phyloP scores from a whole-genome alignment of 1,284 basidiomycete species.

The Fomitopsis palustris region DNA sequence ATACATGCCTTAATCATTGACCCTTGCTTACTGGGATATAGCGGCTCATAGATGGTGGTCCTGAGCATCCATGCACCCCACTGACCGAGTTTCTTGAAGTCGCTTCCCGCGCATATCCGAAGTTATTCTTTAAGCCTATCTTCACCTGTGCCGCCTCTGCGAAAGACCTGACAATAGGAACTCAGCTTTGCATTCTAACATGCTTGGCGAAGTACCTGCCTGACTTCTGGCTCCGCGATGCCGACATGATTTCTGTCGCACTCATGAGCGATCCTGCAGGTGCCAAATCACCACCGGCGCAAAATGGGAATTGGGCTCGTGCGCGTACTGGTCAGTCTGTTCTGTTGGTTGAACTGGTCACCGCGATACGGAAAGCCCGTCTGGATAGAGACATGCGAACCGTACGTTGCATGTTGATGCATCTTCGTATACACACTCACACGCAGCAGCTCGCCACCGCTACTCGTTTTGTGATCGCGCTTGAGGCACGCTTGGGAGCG shows the following conservation, averaged over 20 bases:
- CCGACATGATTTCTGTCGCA: constrained; percentile 75
- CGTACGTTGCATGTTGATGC: constrained; percentile 26
- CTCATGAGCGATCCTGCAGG: constrained; percentile 51
- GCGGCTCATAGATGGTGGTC: constrained; percentile 48
- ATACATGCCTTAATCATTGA: background rate
- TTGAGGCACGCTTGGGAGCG: constrained; percentile 58
- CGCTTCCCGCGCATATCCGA: constrained; percentile 53
- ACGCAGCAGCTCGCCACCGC: constrained; percentile 31
- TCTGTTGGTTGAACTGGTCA: constrained; percentile 61
- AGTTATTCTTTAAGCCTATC: constrained; percentile 72
- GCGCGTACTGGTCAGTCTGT: constrained; percentile 65
- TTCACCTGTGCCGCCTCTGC: constrained; percentile 67
- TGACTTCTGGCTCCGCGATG: constrained; percentile 67
- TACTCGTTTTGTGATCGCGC: constrained; percentile 45
- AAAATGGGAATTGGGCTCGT: constrained; percentile 35
- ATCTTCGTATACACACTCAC: constrained; percentile 25
- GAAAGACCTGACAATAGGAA: constrained; percentile 53
- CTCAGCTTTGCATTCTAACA: constrained; percentile 53
- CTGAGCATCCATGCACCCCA: constrained; percentile 38
- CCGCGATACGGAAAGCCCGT: constrained; percentile 42
- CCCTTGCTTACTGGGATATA: constrained; percentile 22
- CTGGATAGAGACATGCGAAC: constrained; percentile 36
- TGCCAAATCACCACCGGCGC: constrained; percentile 21
- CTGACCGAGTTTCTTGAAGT: constrained; percentile 48
- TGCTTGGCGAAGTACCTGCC: constrained; percentile 51